These are phyloP conservation scores for Sclerotiophoma versabilis DNA, from an alignment of 2,329 filamentous ascomycete species.

Conservation along the genomic window DNA sequence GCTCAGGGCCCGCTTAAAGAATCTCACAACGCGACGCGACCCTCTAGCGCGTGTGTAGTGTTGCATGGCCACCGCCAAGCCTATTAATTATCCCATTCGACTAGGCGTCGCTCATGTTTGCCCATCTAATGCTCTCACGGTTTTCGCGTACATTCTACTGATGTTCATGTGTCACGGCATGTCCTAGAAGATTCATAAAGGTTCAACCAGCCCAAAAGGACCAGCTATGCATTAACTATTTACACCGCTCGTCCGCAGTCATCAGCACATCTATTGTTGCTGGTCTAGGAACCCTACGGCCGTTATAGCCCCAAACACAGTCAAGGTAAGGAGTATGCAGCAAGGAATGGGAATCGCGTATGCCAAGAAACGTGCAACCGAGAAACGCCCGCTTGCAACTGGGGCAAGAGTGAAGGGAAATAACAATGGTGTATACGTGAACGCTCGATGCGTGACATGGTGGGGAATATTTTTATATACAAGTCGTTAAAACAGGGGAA, in stretches of 20 bases:
- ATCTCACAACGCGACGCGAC: conserved; percentile 35
- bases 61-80: conserved; percentile 29
- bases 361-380: conserved; percentile 8
- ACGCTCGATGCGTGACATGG: conserved; percentile 22
- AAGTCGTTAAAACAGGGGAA: conserved; percentile 34
- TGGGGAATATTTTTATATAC: conserved; percentile 38
- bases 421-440: conserved; percentile 30
- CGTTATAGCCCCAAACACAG: conserved; percentile 1
- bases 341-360: conserved; percentile 18
- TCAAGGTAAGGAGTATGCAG: conserved; percentile 2
- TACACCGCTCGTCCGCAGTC: conserved; percentile 10
- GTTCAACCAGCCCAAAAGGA: neutral
- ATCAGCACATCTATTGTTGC: conserved; percentile 18
- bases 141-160: too few relatives aligned
- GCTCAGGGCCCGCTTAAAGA: conserved; percentile 26
- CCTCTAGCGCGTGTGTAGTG: conserved; percentile 32
- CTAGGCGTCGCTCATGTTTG: neutral
- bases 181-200: neutral
- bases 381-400: conserved; percentile 15
- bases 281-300: conserved; percentile 9
- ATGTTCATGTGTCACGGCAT: neutral
- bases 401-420: conserved; percentile 15
- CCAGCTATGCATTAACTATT: conserved; percentile 18
- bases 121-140: neutral
- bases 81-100: conserved; percentile 27